These are phyloP conservation scores for Boletellus ananas DNA, from an alignment of 768 basidiomycete genomes.

Conservation along the genomic window DNA sequence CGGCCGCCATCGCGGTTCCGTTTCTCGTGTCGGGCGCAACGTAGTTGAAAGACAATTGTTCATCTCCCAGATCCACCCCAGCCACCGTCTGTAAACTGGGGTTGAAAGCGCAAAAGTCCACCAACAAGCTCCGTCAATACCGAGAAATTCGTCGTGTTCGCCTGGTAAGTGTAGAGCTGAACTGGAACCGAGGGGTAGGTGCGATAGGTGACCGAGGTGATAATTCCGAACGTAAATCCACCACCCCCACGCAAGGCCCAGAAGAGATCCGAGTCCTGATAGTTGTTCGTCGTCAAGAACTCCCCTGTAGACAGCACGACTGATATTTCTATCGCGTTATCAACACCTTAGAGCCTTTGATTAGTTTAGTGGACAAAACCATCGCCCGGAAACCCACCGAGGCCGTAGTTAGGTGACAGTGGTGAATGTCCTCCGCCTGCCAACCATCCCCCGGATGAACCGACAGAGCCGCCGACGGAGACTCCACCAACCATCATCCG, in stretches of 20 bases:
- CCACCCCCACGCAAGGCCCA: background rate
- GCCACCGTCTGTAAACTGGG: slow-evolving; percentile 36
- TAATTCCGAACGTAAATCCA: background rate
- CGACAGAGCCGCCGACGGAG: background rate
- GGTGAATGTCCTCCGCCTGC: slow-evolving; percentile 48
- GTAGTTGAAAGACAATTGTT: slow-evolving; percentile 15
- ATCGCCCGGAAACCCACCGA: slow-evolving; percentile 29
- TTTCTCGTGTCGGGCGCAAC: slow-evolving; percentile 35
- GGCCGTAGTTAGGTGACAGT: slow-evolving; percentile 39
- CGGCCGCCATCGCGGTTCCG: slow-evolving; percentile 34
- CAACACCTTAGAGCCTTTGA: slow-evolving; percentile 35
- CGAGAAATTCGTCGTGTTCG: slow-evolving; percentile 31
- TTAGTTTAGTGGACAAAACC: background rate
- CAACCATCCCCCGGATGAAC: slow-evolving; percentile 31
- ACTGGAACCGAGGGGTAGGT: background rate
- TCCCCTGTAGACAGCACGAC: background rate
- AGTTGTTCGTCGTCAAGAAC: background rate
- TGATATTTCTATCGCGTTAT: slow-evolving; percentile 29
- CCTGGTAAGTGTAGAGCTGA: slow-evolving; percentile 21
- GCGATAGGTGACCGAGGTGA: background rate
- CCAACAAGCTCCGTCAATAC: slow-evolving; percentile 29
- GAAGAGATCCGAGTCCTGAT: background rate
- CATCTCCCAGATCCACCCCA: slow-evolving; percentile 40
- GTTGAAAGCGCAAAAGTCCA: slow-evolving; percentile 34
- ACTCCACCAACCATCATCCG: background rate